These are phyloP conservation scores for Suillus alpinus DNA, from an alignment of 768 basidiomycete genomes.

Conservation along the genomic window DNA sequence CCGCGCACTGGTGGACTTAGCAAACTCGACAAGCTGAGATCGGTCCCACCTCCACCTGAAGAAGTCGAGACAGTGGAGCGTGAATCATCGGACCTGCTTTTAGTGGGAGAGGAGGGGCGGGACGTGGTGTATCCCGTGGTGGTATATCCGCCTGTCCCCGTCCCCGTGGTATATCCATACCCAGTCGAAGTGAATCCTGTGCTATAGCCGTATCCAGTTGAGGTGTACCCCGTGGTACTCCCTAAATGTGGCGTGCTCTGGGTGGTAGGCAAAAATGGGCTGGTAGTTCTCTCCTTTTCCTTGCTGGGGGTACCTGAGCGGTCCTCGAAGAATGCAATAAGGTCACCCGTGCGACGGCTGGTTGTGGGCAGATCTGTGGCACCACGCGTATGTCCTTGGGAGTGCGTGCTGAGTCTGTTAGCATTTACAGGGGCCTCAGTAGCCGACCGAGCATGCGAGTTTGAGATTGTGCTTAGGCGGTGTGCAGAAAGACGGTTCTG, in stretches of 20 bases:
- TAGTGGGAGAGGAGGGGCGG: conserved; percentile 48
- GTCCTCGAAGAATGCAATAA: conserved; percentile 74
- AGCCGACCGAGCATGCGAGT: conserved; percentile 33
- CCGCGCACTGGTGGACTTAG: conserved; percentile 43
- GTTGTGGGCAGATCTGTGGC: conserved; percentile 41
- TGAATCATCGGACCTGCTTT: conserved; percentile 36
- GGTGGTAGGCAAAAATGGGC: conserved; percentile 28
- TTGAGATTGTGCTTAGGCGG: background rate
- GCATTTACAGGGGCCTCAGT: conserved; percentile 21
- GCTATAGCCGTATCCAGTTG: conserved; percentile 31
- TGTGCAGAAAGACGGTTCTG: conserved; percentile 4
- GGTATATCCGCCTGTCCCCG: conserved; percentile 14
- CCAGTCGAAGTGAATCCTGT: conserved; percentile 20
- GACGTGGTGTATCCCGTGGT: conserved; percentile 24
- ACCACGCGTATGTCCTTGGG: background rate
- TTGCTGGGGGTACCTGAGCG: conserved; percentile 40
- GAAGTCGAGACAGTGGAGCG: conserved; percentile 22
- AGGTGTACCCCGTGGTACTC: conserved; percentile 34
- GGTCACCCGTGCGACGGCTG: conserved; percentile 58
- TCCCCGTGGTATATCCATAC: conserved; percentile 17
- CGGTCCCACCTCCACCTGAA: conserved; percentile 1
- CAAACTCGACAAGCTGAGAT: conserved; percentile 35
- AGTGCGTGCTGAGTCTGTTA: background rate
- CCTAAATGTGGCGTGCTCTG: conserved; percentile 41
- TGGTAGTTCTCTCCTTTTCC: conserved; percentile 50